A percentile compares a stretch with the other conserved stretches of the same genome.
phyloP scores from a whole-genome alignment of 805 yeast genomes.

The Saturnispora hagleri region DNA sequence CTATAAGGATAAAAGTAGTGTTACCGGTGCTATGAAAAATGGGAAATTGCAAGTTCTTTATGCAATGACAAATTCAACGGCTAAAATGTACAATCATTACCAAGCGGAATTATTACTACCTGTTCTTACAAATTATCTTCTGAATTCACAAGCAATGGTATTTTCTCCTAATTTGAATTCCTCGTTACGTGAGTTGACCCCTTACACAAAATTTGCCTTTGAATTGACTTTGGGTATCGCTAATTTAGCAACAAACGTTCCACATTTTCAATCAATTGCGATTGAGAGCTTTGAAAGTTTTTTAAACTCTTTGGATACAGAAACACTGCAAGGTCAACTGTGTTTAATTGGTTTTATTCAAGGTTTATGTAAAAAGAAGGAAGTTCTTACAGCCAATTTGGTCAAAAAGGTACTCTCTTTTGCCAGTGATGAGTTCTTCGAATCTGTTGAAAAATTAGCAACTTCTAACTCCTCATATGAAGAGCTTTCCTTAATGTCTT shows the following conservation, averaged over 20 bases:
- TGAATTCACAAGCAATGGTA: conserved; percentile 35
- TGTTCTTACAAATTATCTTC: conserved; percentile 38
- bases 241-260: conserved; percentile 18
- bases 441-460: conserved; percentile 15
- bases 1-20: background rate
- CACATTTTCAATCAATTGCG: conserved; percentile 12
- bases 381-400: conserved; percentile 15
- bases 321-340: conserved; percentile 13
- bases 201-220: conserved; percentile 34
- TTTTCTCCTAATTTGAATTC: conserved; percentile 28
- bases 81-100: conserved; percentile 24
- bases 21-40: background rate
- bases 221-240: conserved; percentile 28
- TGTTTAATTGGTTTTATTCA: conserved; percentile 26
- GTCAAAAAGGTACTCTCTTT: conserved; percentile 17
- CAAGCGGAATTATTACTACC: conserved; percentile 37
- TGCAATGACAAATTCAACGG: conserved; percentile 44
- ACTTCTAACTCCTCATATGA: conserved; percentile 9
- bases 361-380: conserved; percentile 21
- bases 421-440: conserved; percentile 23
- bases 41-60: conserved; percentile 42
- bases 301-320: background rate
- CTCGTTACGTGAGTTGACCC: conserved; percentile 25
- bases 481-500: conserved; percentile 19
- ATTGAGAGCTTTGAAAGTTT: conserved; percentile 5